Evolutionary conservation across 129 eudicot genomes (phyloP).

Genomic region (Sambucus nigra): DNA sequence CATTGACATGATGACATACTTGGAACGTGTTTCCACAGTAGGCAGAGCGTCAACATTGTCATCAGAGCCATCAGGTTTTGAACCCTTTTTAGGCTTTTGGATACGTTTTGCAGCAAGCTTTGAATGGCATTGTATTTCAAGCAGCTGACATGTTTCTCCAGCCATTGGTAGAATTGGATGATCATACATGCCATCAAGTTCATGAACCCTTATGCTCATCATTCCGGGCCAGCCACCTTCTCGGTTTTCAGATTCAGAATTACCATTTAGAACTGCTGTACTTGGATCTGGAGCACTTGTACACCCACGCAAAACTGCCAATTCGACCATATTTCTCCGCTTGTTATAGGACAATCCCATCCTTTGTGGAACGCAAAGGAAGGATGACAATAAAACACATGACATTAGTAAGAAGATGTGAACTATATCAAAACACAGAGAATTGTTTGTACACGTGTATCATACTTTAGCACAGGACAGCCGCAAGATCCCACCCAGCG

Average conservation of each 20-base stretch:
- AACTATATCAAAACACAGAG: conserved; percentile 1
- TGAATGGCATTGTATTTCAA: conserved; percentile 95
- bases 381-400: conserved; percentile 8
- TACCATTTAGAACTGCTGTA: conserved; percentile 26
- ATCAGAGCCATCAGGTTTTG: conserved; percentile 89
- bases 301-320: conserved; percentile 84
- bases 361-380: conserved; percentile 31
- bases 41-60: conserved; percentile 66
- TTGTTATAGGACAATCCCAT: conserved; percentile 94
- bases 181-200: conserved; percentile 98
- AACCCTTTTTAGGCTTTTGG: conserved; percentile 75
- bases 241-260: conserved; percentile 52
- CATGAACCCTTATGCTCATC: conserved; percentile 97
- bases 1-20: conserved; percentile 35
- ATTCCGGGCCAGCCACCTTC: conserved; percentile 98
- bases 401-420: conserved; percentile 18
- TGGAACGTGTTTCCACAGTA: conserved; percentile 53
- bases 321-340: conserved; percentile 75
- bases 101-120: conserved; percentile 84
- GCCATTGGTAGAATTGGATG: conserved; percentile 97
- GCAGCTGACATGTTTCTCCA: conserved; percentile 90
- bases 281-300: conserved; percentile 55
- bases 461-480: conserved; percentile 88
- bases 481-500: conserved; percentile 97
- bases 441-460: not conserved